Conservation (phyloP, 2,329 filamentous ascomycete genomes). For the Clonostachys rosea region DNA sequence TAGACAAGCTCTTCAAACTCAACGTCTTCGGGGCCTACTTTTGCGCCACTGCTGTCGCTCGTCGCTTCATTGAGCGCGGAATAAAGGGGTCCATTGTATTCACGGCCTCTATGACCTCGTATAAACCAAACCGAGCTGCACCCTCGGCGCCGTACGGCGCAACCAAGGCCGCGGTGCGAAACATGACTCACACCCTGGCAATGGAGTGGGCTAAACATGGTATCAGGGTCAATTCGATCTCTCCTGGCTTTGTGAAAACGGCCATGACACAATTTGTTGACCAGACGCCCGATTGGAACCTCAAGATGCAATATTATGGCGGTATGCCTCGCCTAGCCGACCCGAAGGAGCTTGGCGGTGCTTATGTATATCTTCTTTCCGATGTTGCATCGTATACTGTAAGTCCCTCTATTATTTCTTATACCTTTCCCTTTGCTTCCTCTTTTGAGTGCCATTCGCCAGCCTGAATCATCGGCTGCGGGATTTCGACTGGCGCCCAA, state of each 20-base stretch:
- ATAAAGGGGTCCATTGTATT: slow-evolving; percentile 33
- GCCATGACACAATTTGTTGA: slow-evolving; percentile 35
- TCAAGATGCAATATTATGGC: slow-evolving; percentile 51
- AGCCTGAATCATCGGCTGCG: too few relatives aligned
- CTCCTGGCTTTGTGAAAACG: slow-evolving; percentile 35
- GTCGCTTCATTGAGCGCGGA: slow-evolving; percentile 27
- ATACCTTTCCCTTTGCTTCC: too few relatives aligned
- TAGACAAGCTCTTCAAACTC: slow-evolving; percentile 27
- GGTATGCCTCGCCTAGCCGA: slow-evolving; percentile 47
- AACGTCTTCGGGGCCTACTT: slow-evolving; percentile 35
- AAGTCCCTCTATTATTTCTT: too few relatives aligned
- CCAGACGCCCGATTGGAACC: slow-evolving; percentile 43
- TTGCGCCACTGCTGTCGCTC: slow-evolving; percentile 33
- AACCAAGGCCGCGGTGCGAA: slow-evolving; percentile 35
- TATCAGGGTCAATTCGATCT: slow-evolving; percentile 40
- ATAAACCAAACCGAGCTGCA: slow-evolving; percentile 42
- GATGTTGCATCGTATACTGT: slow-evolving; percentile 39
- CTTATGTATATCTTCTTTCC: slow-evolving; percentile 48
- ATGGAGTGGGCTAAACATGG: slow-evolving; percentile 42
- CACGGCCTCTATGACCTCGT: slow-evolving; percentile 40
- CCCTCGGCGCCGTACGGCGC: slow-evolving; percentile 43
- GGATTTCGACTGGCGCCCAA: too few relatives aligned
- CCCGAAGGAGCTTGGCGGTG: slow-evolving; percentile 47
- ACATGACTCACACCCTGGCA: slow-evolving; percentile 31
- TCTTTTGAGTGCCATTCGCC: too few relatives aligned